Evolutionary conservation across 106 monocot genomes (phyloP).

Genomic region (Ottelia alismoides): DNA sequence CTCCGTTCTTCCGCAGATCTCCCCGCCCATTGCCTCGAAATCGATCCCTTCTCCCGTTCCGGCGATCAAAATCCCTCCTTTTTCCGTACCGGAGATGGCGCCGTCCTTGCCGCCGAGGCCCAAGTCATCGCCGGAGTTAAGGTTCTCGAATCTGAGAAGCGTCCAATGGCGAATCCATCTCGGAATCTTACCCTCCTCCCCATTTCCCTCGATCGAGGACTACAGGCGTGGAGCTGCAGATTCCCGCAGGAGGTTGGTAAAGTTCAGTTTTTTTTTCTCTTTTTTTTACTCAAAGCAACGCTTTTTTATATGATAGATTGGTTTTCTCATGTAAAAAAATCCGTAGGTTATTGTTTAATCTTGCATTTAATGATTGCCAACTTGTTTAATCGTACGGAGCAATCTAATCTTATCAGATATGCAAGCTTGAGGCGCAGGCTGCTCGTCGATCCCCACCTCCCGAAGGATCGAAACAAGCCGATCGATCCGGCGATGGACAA

Average conservation of each 20-base stretch:
- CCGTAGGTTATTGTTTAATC: background rate
- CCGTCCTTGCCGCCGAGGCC: no score
- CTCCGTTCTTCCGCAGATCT: no score
- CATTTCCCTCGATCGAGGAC: slow-evolving; percentile 16
- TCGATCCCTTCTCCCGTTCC: no score
- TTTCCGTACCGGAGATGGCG: no score
- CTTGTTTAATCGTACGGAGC: no score
- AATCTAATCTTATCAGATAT: no score
- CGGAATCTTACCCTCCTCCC: slow-evolving; percentile 12
- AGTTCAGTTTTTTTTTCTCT: background rate
- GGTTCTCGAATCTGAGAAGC: slow-evolving; percentile 13
- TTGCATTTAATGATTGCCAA: background rate
- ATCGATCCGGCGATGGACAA: slow-evolving; percentile 19
- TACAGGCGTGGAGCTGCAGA: slow-evolving; percentile 14
- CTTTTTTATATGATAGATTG: background rate
- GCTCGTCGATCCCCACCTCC: slow-evolving; percentile 46
- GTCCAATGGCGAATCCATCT: slow-evolving; percentile 18
- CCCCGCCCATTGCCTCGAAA: no score
- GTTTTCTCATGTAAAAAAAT: background rate
- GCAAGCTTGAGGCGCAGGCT: slow-evolving; percentile 40
- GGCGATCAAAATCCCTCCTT: no score
- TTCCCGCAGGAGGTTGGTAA: slow-evolving; percentile 20
- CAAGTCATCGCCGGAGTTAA: background rate
- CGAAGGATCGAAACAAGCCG: slow-evolving; percentile 12
- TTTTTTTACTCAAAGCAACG: background rate